These are phyloP conservation scores for Trametes cinnabarina DNA, from an alignment of 768 basidiomycete genomes.

Conservation along the genomic window DNA sequence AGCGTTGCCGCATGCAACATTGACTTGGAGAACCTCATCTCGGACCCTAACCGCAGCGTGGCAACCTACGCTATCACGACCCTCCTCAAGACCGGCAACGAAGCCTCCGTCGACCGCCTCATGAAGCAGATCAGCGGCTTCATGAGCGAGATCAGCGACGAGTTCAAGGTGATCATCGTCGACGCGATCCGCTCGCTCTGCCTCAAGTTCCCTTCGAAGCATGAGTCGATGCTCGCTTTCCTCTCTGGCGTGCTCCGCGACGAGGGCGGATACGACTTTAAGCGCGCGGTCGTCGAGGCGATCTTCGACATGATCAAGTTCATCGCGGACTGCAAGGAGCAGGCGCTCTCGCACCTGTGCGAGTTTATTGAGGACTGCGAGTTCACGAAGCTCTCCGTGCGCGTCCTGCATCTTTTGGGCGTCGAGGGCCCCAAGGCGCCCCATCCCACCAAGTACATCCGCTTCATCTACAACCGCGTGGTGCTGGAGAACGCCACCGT, in stretches of 20 bases:
- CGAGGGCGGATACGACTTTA: constrained; percentile 99
- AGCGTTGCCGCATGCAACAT: constrained; percentile 92
- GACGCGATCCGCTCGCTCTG: constrained; percentile 97
- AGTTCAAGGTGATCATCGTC: constrained; percentile 99
- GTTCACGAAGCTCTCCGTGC: constrained; percentile 97
- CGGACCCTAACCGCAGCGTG: constrained; percentile 92
- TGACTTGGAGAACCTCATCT: constrained; percentile 94
- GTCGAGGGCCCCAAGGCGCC: constrained; percentile 94
- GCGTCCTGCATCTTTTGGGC: constrained; percentile 92
- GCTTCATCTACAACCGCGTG: constrained; percentile 99
- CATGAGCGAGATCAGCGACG: constrained; percentile 99
- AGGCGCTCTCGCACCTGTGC: constrained; percentile 95
- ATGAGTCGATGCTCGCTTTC: constrained; percentile 96
- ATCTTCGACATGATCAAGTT: constrained; percentile 99
- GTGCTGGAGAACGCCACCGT: constrained; percentile 98
- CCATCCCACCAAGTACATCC: constrained; percentile 98
- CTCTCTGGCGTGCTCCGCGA: constrained; percentile 94
- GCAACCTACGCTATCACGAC: constrained; percentile 99
- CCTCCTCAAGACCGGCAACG: constrained; percentile 98
- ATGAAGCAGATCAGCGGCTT: constrained; percentile 99
- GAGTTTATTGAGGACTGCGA: constrained; percentile 99
- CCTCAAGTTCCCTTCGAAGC: constrained; percentile 97
- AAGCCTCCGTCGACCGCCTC: constrained; percentile 96
- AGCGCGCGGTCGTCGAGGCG: constrained; percentile 97
- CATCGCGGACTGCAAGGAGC: constrained; percentile 93